Evolutionary conservation across 2,329 filamentous ascomycete genomes (phyloP), one percentile per base, ranked within the genome.

Genomic region (Pseudogymnoascus sp.): DNA sequence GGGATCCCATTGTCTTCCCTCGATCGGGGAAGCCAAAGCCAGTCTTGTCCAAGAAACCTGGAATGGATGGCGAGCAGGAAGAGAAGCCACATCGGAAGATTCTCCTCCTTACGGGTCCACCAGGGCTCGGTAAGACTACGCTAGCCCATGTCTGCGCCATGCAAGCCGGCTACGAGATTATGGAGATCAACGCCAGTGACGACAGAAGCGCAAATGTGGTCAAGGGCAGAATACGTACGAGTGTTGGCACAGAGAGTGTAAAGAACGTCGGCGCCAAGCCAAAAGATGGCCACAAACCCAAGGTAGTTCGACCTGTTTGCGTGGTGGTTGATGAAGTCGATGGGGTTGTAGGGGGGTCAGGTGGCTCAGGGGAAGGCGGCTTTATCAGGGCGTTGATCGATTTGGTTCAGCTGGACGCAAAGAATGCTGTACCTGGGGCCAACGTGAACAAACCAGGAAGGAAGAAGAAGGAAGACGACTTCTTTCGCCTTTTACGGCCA

Each of bases 181-280:
- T 97, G 72, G 95, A 99, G 74, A 96, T 99, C 76, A 99, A 99
- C 71, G 95, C 96, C 8, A 97, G 93, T 70, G 95, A 99, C 72
- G 96, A 99, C 73, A 84, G 95, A 70, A 96, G 91, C 72, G 83
- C 84, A 31, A 87, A 93, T 71, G 91, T 99, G 1, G 95, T 99
- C 36, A 95, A 90, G 73, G 91, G 91, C 6, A 84, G 92, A 15
- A 97, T 99, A 68, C 84, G 90, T 69, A 96, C 96, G 64, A 93
- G 91, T 74, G 82, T 99, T 35, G 93, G 91, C 0, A 99, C 95
- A 0, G 93, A 99, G 74, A 97, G 91, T 65, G 93, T 99, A 65
- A 95, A 90, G 72, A 85, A 83, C 28, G 87, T 90, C 8, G 81
- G 74, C 21, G 76, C 76, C 53, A 84, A 80, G 61, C 85, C 75